phyloP scores from a whole-genome alignment of 2,329 filamentous ascomycete species.

The Fusarium pilosicola region DNA sequence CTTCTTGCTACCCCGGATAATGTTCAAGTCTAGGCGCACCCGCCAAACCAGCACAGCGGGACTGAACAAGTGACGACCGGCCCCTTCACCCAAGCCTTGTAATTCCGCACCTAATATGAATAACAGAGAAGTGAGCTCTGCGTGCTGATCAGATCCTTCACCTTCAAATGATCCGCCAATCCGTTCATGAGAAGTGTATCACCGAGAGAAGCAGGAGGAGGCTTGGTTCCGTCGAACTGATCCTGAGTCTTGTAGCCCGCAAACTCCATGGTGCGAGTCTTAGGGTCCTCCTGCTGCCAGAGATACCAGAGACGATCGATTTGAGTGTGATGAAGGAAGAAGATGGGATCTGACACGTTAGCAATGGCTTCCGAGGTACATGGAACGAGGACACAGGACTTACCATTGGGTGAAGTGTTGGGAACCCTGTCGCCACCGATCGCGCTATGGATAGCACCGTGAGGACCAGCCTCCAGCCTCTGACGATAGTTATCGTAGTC shows the following conservation, averaged over 20 bases:
- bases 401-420: neutral
- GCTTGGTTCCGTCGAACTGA: neutral
- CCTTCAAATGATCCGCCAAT: neutral
- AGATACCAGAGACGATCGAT: neutral
- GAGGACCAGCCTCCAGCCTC: neutral
- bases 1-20: too few relatives aligned
- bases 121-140: neutral
- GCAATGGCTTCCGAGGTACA: fast-evolving
- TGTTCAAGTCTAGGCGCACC: too few relatives aligned
- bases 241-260: neutral
- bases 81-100: fast-evolving
- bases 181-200: neutral
- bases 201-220: neutral
- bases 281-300: neutral
- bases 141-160: neutral
- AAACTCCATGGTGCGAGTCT: neutral
- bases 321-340: neutral
- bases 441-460: neutral
- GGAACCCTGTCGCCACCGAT: neutral
- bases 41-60: neutral
- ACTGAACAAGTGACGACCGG: neutral
- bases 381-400: too few relatives aligned
- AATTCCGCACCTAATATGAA: neutral
- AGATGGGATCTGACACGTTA: neutral
- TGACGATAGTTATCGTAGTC: neutral